phyloP scores from a whole-genome alignment of 352 stramenopile genomes.

The Phytophthora ramorum region DNA sequence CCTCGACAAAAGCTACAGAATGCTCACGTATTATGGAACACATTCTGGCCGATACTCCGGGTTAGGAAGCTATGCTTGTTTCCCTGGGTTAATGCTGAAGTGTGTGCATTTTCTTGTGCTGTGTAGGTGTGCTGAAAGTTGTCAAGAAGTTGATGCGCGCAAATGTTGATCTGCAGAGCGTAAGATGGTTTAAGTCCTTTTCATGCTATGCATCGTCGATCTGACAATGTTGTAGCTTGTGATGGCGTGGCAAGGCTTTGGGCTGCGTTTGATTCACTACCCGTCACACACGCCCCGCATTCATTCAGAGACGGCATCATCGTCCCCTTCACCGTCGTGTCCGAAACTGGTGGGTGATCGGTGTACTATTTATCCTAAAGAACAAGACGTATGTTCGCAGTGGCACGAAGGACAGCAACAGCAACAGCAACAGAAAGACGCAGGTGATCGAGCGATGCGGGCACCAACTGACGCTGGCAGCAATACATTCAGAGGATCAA shows the following conservation, averaged over 20 bases:
- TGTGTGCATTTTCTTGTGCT: neutral
- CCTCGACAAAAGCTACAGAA: conserved; percentile 46
- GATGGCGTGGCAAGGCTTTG: conserved; percentile 34
- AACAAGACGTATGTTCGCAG: conserved; percentile 1
- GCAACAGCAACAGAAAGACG: conserved; percentile 11
- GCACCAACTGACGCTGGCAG: neutral
- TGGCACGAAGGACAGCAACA: neutral
- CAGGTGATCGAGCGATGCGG: neutral
- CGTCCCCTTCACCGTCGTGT: neutral
- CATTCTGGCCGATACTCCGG: conserved; percentile 53
- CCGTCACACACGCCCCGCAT: neutral
- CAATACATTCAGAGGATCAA: neutral
- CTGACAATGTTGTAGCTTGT: conserved; percentile 28
- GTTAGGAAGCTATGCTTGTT: conserved; percentile 17
- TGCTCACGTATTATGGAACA: conserved; percentile 57
- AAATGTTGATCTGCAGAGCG: conserved; percentile 27
- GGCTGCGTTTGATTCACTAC: conserved; percentile 25
- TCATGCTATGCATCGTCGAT: neutral
- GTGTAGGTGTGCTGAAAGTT: conserved; percentile 21
- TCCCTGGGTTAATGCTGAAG: neutral
- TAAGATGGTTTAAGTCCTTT: conserved; percentile 5
- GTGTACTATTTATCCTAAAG: conserved; percentile 18
- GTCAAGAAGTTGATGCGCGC: conserved; percentile 23
- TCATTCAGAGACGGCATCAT: conserved; percentile 13
- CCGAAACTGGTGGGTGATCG: neutral